Percentiles rank a stretch among this genome's conserved stretches.
Conservation (phyloP, 176 grass and related monocot species). For the Raddia distichophylla region DNA sequence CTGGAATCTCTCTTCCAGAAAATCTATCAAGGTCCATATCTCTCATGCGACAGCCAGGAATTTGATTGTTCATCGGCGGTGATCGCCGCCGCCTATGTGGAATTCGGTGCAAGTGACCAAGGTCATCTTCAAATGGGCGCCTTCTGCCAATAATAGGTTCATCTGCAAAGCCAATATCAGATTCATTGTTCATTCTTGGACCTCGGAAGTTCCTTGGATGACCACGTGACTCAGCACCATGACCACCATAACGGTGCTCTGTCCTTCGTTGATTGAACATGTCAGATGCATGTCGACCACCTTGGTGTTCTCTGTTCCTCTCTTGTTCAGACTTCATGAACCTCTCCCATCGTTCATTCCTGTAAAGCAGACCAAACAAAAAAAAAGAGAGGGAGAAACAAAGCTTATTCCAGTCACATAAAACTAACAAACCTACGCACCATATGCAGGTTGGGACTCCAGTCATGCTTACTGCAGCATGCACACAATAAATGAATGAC, state of each 20-base stretch:
- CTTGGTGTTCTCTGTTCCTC: conserved; percentile 39
- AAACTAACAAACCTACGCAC: conserved; percentile 16
- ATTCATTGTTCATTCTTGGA: conserved; percentile 46
- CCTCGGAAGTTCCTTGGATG: conserved; percentile 48
- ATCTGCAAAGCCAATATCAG: conserved; percentile 34
- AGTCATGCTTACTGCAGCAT: conserved; percentile 2
- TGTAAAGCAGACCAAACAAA: conserved; percentile 33
- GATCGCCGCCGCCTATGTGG: conserved; percentile 36
- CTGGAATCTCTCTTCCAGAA: conserved; percentile 29
- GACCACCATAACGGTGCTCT: conserved; percentile 34
- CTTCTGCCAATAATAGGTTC: conserved; percentile 37
- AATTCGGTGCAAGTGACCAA: conserved; percentile 21
- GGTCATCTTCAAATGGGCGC: conserved; percentile 44
- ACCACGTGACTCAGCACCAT: conserved; percentile 22
- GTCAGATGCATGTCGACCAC: conserved; percentile 33
- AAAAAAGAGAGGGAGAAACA: neutral
- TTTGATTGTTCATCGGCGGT: conserved; percentile 23
- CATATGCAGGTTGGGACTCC: neutral
- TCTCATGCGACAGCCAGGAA: conserved; percentile 37
- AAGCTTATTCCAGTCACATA: conserved; percentile 29
- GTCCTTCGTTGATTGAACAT: conserved; percentile 41
- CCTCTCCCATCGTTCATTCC: conserved; percentile 64
- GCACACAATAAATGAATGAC: conserved; percentile 18
- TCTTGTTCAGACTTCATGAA: conserved; percentile 50
- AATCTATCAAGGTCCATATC: conserved; percentile 36